Conservation (phyloP, 2,329 filamentous ascomycete species). For the Botrytis elliptica region DNA sequence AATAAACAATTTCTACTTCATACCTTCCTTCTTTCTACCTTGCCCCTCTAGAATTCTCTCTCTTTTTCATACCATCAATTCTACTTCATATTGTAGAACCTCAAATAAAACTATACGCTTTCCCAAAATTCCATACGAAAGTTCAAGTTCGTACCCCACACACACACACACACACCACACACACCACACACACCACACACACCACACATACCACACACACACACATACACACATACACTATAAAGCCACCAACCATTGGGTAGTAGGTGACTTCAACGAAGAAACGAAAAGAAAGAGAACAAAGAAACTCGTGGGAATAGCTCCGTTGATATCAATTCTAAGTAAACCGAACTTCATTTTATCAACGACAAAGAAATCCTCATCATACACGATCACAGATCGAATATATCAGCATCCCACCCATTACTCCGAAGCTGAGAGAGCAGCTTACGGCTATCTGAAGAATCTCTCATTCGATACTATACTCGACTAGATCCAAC, state of each 20-base stretch:
- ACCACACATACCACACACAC: background rate
- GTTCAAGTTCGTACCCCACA: background rate
- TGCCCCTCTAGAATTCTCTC: background rate
- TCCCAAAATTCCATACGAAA: background rate
- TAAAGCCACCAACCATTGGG: background rate
- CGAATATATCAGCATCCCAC: background rate
- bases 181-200: background rate
- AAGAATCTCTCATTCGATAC: conserved; percentile 27
- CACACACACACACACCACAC: background rate
- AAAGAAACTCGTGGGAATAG: conserved; percentile 4
- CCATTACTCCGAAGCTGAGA: conserved; percentile 30
- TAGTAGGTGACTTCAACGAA: conserved; percentile 3
- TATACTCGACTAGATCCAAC: background rate
- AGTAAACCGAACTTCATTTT: background rate
- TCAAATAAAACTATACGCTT: background rate
- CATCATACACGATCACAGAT: background rate
- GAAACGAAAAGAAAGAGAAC: background rate
- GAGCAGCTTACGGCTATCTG: conserved; percentile 28
- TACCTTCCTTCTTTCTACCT: conserved; percentile 4
- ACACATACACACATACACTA: background rate
- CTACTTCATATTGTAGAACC: background rate
- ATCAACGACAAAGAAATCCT: conserved; percentile 9
- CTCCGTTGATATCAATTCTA: background rate
- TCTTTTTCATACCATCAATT: background rate
- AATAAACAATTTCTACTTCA: background rate